Evolutionary conservation across 768 basidiomycete species (phyloP).

Genomic region (Hygrophorus russula): DNA sequence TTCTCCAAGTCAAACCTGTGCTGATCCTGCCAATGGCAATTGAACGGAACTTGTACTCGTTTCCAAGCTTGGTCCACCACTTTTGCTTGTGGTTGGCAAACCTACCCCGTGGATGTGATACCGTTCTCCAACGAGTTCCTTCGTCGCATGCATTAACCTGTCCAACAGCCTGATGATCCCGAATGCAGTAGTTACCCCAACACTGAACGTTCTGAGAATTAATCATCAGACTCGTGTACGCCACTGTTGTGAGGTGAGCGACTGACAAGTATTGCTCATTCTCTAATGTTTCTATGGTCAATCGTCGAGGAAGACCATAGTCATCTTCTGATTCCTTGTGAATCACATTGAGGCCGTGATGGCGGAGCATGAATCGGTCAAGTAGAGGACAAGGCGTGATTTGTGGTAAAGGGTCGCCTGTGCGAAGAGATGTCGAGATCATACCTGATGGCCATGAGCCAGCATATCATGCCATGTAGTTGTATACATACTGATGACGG

Average conservation of each 20-base stretch:
- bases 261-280: conserved; percentile 73
- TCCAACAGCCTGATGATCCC: conserved; percentile 66
- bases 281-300: conserved; percentile 64
- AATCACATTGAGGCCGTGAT: conserved; percentile 56
- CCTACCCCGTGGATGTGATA: conserved; percentile 74
- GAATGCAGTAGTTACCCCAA: conserved; percentile 61
- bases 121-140: conserved; percentile 81
- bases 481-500: conserved; percentile 57
- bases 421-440: conserved; percentile 65
- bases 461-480: background rate
- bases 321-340: conserved; percentile 64
- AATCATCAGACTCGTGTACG: background rate
- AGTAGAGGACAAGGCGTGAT: conserved; percentile 71
- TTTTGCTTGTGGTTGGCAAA: background rate
- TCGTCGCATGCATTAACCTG: conserved; percentile 67
- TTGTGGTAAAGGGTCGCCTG: conserved; percentile 69
- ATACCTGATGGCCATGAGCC: conserved; percentile 29
- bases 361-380: conserved; percentile 34
- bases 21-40: too few species aligned
- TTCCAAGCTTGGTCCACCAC: background rate
- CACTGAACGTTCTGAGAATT: conserved; percentile 47
- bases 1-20: too few species aligned
- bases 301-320: conserved; percentile 56
- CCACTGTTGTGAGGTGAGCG: background rate
- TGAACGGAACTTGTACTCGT: too few species aligned